phyloP scores from a whole-genome alignment of 371 early-diverging fungal species.

The Mucor mucedo region DNA sequence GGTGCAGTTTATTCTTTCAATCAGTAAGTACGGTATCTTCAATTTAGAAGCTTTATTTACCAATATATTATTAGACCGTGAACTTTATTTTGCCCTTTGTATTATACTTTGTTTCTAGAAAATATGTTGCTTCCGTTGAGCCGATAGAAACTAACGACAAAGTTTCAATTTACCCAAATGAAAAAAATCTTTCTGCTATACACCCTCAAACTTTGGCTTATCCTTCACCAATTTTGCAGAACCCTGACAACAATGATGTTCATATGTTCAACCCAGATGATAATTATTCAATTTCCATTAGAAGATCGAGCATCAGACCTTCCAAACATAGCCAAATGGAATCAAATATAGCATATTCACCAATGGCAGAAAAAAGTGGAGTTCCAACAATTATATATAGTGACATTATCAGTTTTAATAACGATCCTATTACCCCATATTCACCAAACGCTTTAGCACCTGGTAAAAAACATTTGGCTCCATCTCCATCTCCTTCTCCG shows the following conservation, averaged over 20 bases:
- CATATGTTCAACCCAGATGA: conserved; percentile 47
- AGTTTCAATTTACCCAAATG: background rate
- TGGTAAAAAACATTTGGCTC: background rate
- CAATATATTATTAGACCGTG: conserved; percentile 61
- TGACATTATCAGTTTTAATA: conserved; percentile 1
- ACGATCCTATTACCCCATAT: background rate
- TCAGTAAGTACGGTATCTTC: conserved; percentile 35
- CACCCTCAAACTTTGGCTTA: background rate
- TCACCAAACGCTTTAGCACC: background rate
- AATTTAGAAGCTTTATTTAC: background rate
- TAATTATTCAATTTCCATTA: conserved; percentile 44
- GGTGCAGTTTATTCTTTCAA: conserved; percentile 55
- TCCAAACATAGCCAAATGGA: conserved; percentile 29
- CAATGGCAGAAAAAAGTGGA: conserved; percentile 5
- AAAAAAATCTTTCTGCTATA: conserved; percentile 1
- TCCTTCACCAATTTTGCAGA: conserved; percentile 14
- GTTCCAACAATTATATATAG: conserved; percentile 28
- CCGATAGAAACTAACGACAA: conserved; percentile 6
- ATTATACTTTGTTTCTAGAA: conserved; percentile 70
- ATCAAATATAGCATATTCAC: conserved; percentile 14
- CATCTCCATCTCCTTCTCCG: background rate
- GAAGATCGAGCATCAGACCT: conserved; percentile 31
- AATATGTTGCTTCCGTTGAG: conserved; percentile 42
- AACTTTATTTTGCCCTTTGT: conserved; percentile 81
- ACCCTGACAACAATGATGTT: conserved; percentile 32